Conservation (phyloP, 306 rosid species). For the Quercus robur region DNA sequence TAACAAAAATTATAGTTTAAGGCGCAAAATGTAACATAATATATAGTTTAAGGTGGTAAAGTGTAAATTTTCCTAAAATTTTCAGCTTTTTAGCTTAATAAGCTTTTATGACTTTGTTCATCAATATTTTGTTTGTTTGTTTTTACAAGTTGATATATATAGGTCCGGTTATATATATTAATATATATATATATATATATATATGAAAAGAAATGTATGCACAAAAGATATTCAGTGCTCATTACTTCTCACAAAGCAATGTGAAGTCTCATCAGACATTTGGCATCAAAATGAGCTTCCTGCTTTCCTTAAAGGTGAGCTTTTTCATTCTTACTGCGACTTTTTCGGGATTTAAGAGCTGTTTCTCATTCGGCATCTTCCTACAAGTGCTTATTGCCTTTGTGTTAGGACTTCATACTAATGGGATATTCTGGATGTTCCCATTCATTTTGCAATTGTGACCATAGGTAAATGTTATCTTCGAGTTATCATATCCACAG, state of each 20-base stretch:
- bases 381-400: not conserved
- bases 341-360: conserved; percentile 5
- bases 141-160: not conserved
- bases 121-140: not conserved
- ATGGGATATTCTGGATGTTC: conserved; percentile 17
- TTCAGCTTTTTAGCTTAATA: not conserved
- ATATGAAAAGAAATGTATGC: conserved; percentile 15
- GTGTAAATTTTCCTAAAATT: not conserved
- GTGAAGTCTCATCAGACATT: conserved; percentile 23
- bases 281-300: conserved; percentile 10
- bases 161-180: too few relatives aligned
- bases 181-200: too few relatives aligned
- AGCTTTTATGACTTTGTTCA: not conserved
- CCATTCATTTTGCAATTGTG: not conserved
- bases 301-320: conserved; percentile 4
- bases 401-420: conserved; percentile 2
- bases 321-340: conserved; percentile 13
- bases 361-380: conserved; percentile 8
- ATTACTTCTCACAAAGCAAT: conserved; percentile 55
- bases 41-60: too few relatives aligned
- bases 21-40: too few relatives aligned
- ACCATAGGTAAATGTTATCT: conserved; percentile 6
- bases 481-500: too few relatives aligned
- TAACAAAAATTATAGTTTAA: too few relatives aligned
- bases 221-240: conserved; percentile 62